phyloP scores from a whole-genome alignment of 1,139 yeast species.

The Suhomyces maxii region DNA sequence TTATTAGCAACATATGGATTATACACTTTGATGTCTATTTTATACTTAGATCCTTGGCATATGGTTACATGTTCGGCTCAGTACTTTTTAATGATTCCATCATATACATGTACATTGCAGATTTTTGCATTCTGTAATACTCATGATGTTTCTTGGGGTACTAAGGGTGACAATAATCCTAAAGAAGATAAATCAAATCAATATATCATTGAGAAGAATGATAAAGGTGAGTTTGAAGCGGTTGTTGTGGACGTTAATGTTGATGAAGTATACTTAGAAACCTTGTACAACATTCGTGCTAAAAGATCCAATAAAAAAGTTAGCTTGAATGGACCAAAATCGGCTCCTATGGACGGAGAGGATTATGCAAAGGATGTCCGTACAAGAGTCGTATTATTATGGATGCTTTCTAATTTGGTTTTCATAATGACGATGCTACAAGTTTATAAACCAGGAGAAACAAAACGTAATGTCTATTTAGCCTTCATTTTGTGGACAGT shows the following conservation, averaged over 20 bases:
- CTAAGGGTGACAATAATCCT: constrained; percentile 85
- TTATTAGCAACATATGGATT: constrained; percentile 90
- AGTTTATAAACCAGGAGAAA: constrained; percentile 65
- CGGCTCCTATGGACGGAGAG: constrained; percentile 53
- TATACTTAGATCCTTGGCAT: constrained; percentile 95
- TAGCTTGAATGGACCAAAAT: constrained; percentile 37
- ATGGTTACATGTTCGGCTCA: constrained; percentile 80
- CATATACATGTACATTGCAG: constrained; percentile 86
- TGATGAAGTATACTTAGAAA: constrained; percentile 81
- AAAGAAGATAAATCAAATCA: constrained; percentile 50
- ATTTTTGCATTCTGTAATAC: constrained; percentile 94
- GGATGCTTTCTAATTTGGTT: constrained; percentile 82
- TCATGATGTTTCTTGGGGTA: constrained; percentile 97
- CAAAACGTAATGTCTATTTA: constrained; percentile 64
- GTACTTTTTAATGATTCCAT: constrained; percentile 86
- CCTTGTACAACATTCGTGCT: constrained; percentile 70
- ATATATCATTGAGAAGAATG: constrained; percentile 48
- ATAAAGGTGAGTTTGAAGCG: constrained; percentile 74
- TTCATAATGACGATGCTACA: constrained; percentile 86
- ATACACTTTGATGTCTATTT: constrained; percentile 71
- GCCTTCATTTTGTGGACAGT: constrained; percentile 89
- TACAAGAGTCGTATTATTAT: constrained; percentile 86
- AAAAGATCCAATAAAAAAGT: constrained; percentile 65
- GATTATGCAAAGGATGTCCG: constrained; percentile 94
- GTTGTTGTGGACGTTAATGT: constrained; percentile 89